Evolutionary conservation across 768 basidiomycete genomes (phyloP), one percentile per base, ranked within the genome.

Genomic region (Suillus subluteus): DNA sequence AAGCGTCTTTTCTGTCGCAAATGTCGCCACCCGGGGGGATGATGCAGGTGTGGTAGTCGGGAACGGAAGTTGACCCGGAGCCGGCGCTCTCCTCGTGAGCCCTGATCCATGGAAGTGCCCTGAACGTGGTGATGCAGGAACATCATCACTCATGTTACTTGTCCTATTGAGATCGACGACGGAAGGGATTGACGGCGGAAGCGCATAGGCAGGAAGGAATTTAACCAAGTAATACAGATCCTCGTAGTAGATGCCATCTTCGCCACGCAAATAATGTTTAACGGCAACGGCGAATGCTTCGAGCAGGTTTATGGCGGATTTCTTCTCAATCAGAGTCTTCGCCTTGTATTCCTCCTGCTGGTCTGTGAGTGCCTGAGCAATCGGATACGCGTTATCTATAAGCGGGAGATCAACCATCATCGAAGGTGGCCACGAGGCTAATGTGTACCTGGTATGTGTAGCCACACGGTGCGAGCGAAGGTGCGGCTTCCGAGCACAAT

Each of bases 151-250:
- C 8, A 7, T 48, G 40, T 15, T 44, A 52, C 46, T 30, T 32
- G 37, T 50, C 32, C 43, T 35, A 8, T 46, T 50, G 30, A 80
- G 61, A 67, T 84, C 80, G 21, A 76, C 64, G 43, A 67, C 67
- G 38, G 81, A 82, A 43, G 79, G 86, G 63, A 86, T 76, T 40
- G 86, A 85, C 2, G 83, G 72, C 1, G 88, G 87, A 5, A 89
- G 75, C 1, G 84, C 82, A 69, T 89, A 90, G 13, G 86, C 79
- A 4, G 91, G 90, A n/a, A 92, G 82, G 74, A 87, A 90, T 73
- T 90, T 91, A 73, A 90, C 86, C 54, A 88, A 84, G 67, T 89
- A 84, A 76, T 89, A 91, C 18, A 91, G 77, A 73, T 91, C 88
- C 61, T 67, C 58, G 35, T 73, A 77, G 64, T 64, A 71, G 46